Base-by-base conservation (phyloP, 2,329 filamentous ascomycete genomes). In the Colletotrichum higginsianum region DNA sequence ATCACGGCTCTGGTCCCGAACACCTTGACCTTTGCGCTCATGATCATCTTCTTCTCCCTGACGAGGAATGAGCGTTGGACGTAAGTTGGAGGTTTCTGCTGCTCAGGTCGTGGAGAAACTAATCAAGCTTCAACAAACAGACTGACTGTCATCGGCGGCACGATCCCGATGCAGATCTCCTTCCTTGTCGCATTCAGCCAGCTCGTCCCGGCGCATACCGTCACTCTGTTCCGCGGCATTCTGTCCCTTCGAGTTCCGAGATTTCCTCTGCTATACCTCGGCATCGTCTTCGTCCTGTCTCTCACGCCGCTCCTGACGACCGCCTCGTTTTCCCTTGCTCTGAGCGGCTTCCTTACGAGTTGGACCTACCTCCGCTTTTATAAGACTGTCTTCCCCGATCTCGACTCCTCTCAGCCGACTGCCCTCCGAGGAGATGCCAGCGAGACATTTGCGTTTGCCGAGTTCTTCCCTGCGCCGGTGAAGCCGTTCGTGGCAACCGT, bases 131-230 rank as follows among this genome's bases (percentile, higher is more conserved):
- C 40, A 46, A n/a, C 40, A 44, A n/a, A 64, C 77, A 96, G 93
- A 63, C 83, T 94, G 57, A 95, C 93, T 56, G 92, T 93, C 74
- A 94, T 98, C 79, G 94, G 93, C 76, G 96, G 96, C 76, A 95
- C 95, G 66, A 92, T 98, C 74, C 91, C 95, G 18, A 87, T 98
- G 69, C 96, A 98, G 82, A 95, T 96, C 57, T 92, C 93, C 73
- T 98, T 98, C 85, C 93, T 99, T 73, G 94, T 98, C 77, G 94
- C 96, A 66, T 98, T 98, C 84, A 98, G 97, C 84, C 96, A 99
- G 83, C 93, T 99, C 61, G 93, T 98, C 46, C 96, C 96, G 26
- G 95, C 98, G 73, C 96, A 99, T 82, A 99, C 96, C 13, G 96
- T 98, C 64, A 96, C 96, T 5, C 90, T 99, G 70, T 96, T 98